phyloP scores from a whole-genome alignment of 2,329 filamentous ascomycete genomes.

The Neopestalotiopsis rosae region DNA sequence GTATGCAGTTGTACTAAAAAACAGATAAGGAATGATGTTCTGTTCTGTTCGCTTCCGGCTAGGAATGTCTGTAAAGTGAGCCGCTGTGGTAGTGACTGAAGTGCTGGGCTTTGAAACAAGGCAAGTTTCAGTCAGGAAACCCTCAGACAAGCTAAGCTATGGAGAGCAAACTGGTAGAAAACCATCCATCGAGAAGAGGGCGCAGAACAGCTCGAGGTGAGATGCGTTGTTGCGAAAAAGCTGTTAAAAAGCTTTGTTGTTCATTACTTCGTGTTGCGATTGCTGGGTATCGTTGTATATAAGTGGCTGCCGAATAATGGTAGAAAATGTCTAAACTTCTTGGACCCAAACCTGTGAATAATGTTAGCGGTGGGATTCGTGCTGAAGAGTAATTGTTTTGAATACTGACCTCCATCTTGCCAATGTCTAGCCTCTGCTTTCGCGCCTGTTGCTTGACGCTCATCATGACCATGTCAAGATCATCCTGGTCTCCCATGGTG shows the following conservation, averaged over 20 bases:
- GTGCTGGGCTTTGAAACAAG: constrained; percentile 15
- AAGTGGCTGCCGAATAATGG: constrained; percentile 29
- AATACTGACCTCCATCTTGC: constrained; percentile 88
- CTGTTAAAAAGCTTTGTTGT: constrained; percentile 20
- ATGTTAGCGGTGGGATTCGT: not conserved
- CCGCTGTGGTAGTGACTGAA: not conserved
- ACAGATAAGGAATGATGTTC: not conserved
- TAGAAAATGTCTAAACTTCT: constrained; percentile 44
- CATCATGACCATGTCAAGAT: constrained; percentile 85
- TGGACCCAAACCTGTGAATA: constrained; percentile 53
- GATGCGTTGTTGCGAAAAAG: constrained; percentile 4
- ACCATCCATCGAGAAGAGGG: not conserved
- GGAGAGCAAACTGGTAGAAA: not conserved
- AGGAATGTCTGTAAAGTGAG: not conserved
- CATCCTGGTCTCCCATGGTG: constrained; percentile 95
- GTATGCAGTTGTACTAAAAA: not conserved
- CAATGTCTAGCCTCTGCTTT: constrained; percentile 79
- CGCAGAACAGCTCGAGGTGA: not conserved
- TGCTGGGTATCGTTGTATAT: constrained; percentile 38
- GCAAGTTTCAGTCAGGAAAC: constrained; percentile 16
- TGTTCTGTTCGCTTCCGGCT: not conserved
- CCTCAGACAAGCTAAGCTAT: not conserved
- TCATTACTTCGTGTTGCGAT: constrained; percentile 40
- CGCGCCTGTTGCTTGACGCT: constrained; percentile 70
- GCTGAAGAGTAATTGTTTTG: constrained; percentile 29